A percentile compares a stretch with the other conserved stretches of the same genome.
Conservation (phyloP, 768 basidiomycete species). For the Floccularia luteovirens region DNA sequence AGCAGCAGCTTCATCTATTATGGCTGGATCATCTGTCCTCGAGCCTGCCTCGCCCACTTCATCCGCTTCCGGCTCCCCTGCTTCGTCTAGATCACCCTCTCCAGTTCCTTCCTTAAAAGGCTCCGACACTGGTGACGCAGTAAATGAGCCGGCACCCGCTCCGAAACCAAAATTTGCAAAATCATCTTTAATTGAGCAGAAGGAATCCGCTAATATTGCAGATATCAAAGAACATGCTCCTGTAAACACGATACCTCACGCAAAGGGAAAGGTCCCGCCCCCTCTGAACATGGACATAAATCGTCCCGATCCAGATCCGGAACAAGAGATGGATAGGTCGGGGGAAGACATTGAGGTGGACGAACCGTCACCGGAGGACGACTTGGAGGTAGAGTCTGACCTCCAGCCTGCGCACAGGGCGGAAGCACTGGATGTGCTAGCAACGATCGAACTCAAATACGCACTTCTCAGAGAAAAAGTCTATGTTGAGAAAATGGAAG, state of each 20-base stretch:
- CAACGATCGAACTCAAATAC: conserved; percentile 89
- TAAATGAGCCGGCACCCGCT: background rate
- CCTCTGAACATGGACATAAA: background rate
- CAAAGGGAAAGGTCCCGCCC: background rate
- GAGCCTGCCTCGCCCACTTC: conserved; percentile 28
- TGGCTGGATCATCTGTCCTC: conserved; percentile 33
- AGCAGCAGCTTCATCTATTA: conserved; percentile 39
- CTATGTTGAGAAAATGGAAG: conserved; percentile 93
- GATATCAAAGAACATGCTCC: background rate
- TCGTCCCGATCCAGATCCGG: conserved; percentile 2
- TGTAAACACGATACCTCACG: background rate
- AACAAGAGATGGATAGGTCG: conserved; percentile 19
- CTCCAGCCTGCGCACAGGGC: conserved; percentile 76
- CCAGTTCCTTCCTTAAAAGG: conserved; percentile 18
- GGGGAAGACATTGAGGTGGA: conserved; percentile 18
- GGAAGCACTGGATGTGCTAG: conserved; percentile 83
- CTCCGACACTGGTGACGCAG: conserved; percentile 3
- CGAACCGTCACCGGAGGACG: conserved; percentile 17
- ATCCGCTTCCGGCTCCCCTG: conserved; percentile 22
- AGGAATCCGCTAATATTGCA: background rate
- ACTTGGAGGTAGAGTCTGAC: conserved; percentile 35
- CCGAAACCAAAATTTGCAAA: background rate
- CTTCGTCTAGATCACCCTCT: conserved; percentile 33
- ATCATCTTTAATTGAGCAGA: background rate
- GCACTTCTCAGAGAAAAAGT: conserved; percentile 79